Percentiles rank a stretch among this genome's conserved stretches.
These are phyloP conservation scores for Verticillium nonalfalfae DNA, from an alignment of 2,329 filamentous ascomycete genomes.

Conservation along the genomic window DNA sequence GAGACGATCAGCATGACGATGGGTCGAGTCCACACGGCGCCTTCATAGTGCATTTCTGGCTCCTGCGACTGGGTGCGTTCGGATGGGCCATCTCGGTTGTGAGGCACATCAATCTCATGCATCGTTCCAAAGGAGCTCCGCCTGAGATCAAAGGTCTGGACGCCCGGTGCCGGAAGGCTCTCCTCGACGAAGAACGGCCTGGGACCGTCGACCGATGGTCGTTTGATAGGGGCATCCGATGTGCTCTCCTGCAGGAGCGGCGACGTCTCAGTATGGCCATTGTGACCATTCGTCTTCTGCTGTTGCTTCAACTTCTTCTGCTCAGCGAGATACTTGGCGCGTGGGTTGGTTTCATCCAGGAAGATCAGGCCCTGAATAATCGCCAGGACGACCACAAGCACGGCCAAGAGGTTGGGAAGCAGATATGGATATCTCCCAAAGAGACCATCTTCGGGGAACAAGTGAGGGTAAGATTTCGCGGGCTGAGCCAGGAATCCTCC, in stretches of 20 bases:
- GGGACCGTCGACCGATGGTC: conserved; percentile 14
- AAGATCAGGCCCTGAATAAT: conserved; percentile 59
- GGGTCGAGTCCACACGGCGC: conserved; percentile 28
- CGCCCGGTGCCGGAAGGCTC: conserved; percentile 22
- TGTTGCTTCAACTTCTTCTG: conserved; percentile 12
- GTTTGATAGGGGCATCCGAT: conserved; percentile 14
- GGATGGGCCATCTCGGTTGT: conserved; percentile 4
- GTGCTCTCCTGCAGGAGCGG: conserved; percentile 19
- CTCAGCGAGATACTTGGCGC: conserved; percentile 12
- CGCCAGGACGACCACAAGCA: conserved; percentile 57
- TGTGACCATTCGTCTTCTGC: neutral
- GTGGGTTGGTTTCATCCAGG: conserved; percentile 39
- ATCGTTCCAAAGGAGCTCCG: conserved; percentile 33
- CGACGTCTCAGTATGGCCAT: conserved; percentile 15
- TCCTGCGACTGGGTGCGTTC: conserved; percentile 1
- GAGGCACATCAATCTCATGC: conserved; percentile 26
- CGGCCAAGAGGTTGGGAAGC: conserved; percentile 49
- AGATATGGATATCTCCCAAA: conserved; percentile 64
- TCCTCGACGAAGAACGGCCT: conserved; percentile 25
- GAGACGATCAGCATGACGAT: conserved; percentile 34
- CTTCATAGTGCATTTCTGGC: conserved; percentile 13
- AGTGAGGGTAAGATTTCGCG: conserved; percentile 22
- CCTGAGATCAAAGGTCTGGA: conserved; percentile 27
- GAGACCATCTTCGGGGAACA: conserved; percentile 30
- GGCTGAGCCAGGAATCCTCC: conserved; percentile 29